Percentiles rank a stretch among this genome's conserved stretches.
These are phyloP conservation scores for Capillidium rhysosporum DNA, from an alignment of 371 early-diverging fungal species.

Conservation along the genomic window DNA sequence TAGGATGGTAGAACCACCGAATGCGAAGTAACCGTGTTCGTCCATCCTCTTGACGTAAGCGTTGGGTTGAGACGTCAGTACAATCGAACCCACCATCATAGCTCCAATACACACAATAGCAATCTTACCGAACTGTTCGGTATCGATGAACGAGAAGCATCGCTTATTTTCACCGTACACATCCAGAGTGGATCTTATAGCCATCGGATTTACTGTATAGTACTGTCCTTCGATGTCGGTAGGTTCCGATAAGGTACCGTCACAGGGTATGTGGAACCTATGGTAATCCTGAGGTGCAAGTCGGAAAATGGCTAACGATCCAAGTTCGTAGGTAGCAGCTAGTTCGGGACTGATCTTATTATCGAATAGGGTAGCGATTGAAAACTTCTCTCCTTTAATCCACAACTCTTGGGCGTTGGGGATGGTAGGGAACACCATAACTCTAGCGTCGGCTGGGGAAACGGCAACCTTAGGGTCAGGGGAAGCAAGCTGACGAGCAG, in stretches of 20 bases:
- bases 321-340: slow-evolving; percentile 26
- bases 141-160: slow-evolving; percentile 40
- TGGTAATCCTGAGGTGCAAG: slow-evolving; percentile 85
- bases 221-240: slow-evolving; percentile 43
- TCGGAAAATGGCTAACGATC: slow-evolving; percentile 53
- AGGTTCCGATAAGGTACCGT: slow-evolving; percentile 37
- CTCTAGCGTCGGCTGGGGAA: slow-evolving; percentile 63
- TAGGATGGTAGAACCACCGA: slow-evolving; percentile 61
- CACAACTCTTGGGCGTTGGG: slow-evolving; percentile 50
- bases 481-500: slow-evolving; percentile 34
- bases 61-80: slow-evolving; percentile 32
- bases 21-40: slow-evolving; percentile 66
- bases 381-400: slow-evolving; percentile 73
- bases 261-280: slow-evolving; percentile 64
- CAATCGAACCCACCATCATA: slow-evolving; percentile 79
- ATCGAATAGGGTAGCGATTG: slow-evolving; percentile 22
- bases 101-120: slow-evolving; percentile 61
- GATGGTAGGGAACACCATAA: slow-evolving; percentile 47
- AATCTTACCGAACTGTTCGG: slow-evolving; percentile 46
- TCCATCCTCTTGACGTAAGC: slow-evolving; percentile 36
- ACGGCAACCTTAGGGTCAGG: slow-evolving; percentile 41
- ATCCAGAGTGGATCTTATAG: slow-evolving; percentile 50
- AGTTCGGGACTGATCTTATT: slow-evolving; percentile 15
- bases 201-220: slow-evolving; percentile 78
- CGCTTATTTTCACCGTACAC: slow-evolving; percentile 75